Evolutionary conservation across 2,329 filamentous ascomycete genomes (phyloP), one percentile per base, ranked within the genome.

Genomic region (Diaporthe ilicicola): DNA sequence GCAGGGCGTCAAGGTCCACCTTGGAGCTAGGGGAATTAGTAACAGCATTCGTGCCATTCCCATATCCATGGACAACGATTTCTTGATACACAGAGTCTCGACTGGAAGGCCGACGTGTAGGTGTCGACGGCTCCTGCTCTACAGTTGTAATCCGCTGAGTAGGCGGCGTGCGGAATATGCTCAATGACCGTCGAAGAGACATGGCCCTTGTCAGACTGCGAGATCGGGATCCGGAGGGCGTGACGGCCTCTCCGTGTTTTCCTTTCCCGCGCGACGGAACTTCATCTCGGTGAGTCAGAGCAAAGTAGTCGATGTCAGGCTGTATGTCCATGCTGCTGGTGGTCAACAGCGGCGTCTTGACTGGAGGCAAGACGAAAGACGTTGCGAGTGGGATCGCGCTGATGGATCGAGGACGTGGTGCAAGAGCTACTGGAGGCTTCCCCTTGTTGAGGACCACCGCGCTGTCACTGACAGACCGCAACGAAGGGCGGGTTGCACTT

Each of bases 221-320:
- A 17, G 71, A 65, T 3, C 64, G 59, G 5, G 54, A 72, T 29
- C 22, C 29, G n/a, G 48, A 34, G 17, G 54, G n/a, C 24, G 27
- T 39, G 22, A 5, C 12, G 2, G 22, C 27, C 4, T 32, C 37
- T 10, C 50, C 61, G 4, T 32, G 32, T 12, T 27, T 44, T 8
- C 37, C n/a, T 3, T 32, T 59, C 1, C 37, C 55, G 2, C 24
- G 42, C n/a, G 56, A 48, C 3, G 39, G 51, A 15, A 22, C 48
- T 19, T 59, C 71, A 73, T 75, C 71, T 61, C 79, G 78, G 70
- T 84, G 83, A 0, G 81, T 81, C 9, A 85, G 78, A 0, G 84
- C 84, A 67, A 86, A 83, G 73, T 89, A 88, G 74, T 90, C 87
- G 53, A 90, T 84, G 61, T 90, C 88, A 0, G 87, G 87, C 70